Evolutionary conservation across 805 yeast species (phyloP).

Genomic region (Candida taoyuanica): DNA sequence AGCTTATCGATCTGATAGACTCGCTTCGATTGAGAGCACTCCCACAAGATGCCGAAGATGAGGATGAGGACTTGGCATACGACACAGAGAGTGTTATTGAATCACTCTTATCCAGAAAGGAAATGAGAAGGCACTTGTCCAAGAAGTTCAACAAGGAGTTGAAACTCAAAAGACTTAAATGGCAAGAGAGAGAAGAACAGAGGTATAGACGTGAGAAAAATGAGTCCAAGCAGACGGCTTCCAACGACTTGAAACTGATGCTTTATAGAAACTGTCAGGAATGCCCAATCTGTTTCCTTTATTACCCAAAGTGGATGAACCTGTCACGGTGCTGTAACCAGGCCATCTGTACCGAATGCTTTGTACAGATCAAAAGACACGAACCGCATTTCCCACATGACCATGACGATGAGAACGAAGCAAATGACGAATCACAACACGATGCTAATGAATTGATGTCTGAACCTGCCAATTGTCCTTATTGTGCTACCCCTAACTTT

Average conservation of each 20-base stretch:
- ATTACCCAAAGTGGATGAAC: constrained; percentile 75
- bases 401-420: constrained; percentile 49
- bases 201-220: constrained; percentile 31
- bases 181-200: constrained; percentile 34
- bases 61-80: constrained; percentile 57
- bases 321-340: constrained; percentile 85
- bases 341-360: constrained; percentile 93
- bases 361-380: constrained; percentile 87
- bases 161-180: constrained; percentile 33
- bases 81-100: constrained; percentile 50
- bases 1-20: constrained; percentile 49
- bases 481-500: constrained; percentile 82
- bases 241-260: constrained; percentile 42
- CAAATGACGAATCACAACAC: constrained; percentile 19
- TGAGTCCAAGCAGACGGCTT: constrained; percentile 35
- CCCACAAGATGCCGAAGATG: constrained; percentile 44
- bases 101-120: constrained; percentile 35
- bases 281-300: constrained; percentile 93
- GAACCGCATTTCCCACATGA: constrained; percentile 95
- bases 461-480: constrained; percentile 90
- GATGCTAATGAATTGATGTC: constrained; percentile 67
- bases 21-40: constrained; percentile 55
- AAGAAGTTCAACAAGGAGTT: constrained; percentile 38
- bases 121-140: constrained; percentile 35
- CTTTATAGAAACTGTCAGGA: constrained; percentile 70